phyloP scores from a whole-genome alignment of 1,284 basidiomycete genomes.

The Golubevia pallescens region DNA sequence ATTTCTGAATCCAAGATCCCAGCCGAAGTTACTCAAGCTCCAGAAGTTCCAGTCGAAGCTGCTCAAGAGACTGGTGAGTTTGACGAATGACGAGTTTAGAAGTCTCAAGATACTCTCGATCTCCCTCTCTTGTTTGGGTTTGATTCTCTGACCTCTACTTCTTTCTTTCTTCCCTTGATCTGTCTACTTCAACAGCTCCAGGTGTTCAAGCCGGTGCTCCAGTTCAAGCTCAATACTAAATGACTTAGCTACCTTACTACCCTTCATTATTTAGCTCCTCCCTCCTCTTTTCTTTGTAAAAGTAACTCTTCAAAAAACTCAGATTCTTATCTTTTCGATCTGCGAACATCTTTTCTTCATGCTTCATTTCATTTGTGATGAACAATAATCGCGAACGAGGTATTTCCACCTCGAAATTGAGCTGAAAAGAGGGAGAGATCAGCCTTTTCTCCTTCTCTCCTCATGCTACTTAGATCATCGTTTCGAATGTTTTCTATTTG shows the following conservation, averaged over 20 bases:
- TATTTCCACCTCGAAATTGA: too few relatives aligned
- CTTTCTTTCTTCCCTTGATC: background rate
- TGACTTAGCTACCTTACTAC: background rate
- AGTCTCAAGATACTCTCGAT: slow-evolving; percentile 1
- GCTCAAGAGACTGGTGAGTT: background rate
- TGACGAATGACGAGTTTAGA: slow-evolving; percentile 1
- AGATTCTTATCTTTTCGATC: too few relatives aligned
- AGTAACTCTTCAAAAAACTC: too few relatives aligned
- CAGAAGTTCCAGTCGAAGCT: background rate
- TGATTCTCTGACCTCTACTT: background rate
- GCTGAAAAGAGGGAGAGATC: too few relatives aligned
- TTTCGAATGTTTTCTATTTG: too few relatives aligned
- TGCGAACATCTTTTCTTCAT: too few relatives aligned
- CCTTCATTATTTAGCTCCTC: too few relatives aligned
- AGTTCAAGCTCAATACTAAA: slow-evolving; percentile 3
- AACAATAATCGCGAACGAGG: too few relatives aligned
- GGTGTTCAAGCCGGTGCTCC: slow-evolving; percentile 5
- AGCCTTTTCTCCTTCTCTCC: too few relatives aligned
- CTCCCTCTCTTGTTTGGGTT: background rate
- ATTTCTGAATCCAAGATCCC: slow-evolving; percentile 57
- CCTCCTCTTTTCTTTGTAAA: background rate
- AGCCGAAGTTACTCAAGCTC: slow-evolving; percentile 14
- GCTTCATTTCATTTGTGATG: too few relatives aligned
- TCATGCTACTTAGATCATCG: too few relatives aligned
- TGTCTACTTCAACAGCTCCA: slow-evolving; percentile 1